phyloP scores from a whole-genome alignment of 2,329 filamentous ascomycete species.

The Penicillium concentricum region DNA sequence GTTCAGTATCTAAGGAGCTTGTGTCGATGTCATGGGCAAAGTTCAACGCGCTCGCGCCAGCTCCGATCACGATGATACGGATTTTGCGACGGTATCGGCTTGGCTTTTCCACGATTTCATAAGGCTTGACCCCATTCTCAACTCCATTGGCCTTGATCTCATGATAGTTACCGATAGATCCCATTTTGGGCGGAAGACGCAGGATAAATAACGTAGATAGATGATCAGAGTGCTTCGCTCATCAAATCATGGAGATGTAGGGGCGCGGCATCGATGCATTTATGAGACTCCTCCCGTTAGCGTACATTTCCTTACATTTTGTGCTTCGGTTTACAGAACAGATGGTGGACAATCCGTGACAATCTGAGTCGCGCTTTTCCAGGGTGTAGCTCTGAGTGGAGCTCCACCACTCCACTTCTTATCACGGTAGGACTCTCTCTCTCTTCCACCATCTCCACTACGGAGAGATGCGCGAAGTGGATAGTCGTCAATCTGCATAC shows the following conservation, averaged over 20 bases:
- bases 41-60: slow-evolving; percentile 16
- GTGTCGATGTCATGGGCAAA: slow-evolving; percentile 18
- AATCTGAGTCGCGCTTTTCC: neutral
- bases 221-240: neutral
- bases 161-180: slow-evolving; percentile 3
- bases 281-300: neutral
- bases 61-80: slow-evolving; percentile 18
- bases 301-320: neutral
- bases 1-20: slow-evolving; percentile 15
- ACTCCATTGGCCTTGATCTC: neutral
- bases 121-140: neutral
- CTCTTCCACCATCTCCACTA: slow-evolving; percentile 5
- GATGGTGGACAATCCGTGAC: neutral
- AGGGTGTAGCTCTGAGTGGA: neutral
- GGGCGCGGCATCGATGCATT: slow-evolving; percentile 1
- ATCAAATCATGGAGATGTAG: neutral
- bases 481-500: neutral
- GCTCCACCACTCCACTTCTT: slow-evolving; percentile 4
- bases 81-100: slow-evolving; percentile 13
- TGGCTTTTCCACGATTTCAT: slow-evolving; percentile 11
- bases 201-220: neutral
- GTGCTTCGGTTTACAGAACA: neutral
- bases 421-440: neutral
- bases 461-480: slow-evolving; percentile 1
- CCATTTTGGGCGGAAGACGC: neutral